Base-by-base conservation (phyloP, 139 green algal genomes). In the Monoraphidium neglectum region DNA sequence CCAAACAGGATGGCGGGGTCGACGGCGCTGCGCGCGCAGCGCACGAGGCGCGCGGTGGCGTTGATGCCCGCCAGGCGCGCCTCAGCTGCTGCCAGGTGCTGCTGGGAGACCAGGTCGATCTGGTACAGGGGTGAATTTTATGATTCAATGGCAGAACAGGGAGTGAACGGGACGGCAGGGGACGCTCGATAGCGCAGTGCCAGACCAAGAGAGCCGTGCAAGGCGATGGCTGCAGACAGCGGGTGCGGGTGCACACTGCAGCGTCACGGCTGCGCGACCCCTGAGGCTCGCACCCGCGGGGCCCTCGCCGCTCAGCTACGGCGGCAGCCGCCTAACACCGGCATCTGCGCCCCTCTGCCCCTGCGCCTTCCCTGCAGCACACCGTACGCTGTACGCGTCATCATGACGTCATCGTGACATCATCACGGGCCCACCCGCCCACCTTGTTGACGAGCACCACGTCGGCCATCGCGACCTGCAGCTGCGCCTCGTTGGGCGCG, bases 371-470 rank as follows among this genome's bases (percentile, higher is more conserved):
- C 46, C 18, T 33, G 2, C 68, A 23, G 1, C 21, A 4, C 54
- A 23, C 32, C 61, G 30, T 3, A 51, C 46, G 43, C 51, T 61
- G 32, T 78, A 68, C 5, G 5, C 30, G 3, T 10, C 35, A 16
- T 53, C 40, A 33, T 49, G 15, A 21, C 70, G 18, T 10, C 49
- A n/a, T 37, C 23, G 24, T 21, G 8, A n/a, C 35, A 13, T 65
- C 18, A 46, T n/a, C 35, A 68, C 57, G 18, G 23, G 18, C 8
- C 47, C 30, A 10, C 46, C 10, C 57, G 40, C 70, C 6, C 49
- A 93, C 87, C 88, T 97, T 97, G 79, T 97, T 97, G 16, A 97
- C 77, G 65, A 98, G 77, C 30, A 98, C 80, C 2, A 95, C 79
- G 76, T 98, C 94, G 1, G 93, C 92, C 66, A 94, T 95, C 0